A percentile compares a stretch with the other conserved stretches of the same genome.
These are phyloP conservation scores for Antarctomyces pellizariae DNA, from an alignment of 495 filamentous ascomycete genomes.

Conservation along the genomic window DNA sequence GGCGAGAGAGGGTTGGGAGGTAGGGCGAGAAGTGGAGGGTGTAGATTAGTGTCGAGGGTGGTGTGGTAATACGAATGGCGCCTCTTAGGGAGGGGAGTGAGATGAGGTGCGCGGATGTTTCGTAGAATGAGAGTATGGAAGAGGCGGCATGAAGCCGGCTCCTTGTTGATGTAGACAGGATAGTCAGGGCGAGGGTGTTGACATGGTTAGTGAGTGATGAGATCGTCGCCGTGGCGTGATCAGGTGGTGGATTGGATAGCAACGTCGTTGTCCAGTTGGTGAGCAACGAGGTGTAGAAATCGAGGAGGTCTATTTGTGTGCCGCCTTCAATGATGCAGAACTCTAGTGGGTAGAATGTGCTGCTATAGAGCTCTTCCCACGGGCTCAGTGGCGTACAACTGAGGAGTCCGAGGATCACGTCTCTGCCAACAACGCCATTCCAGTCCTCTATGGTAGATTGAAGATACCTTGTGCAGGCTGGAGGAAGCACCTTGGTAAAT, in stretches of 20 bases:
- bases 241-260: constrained; percentile 11
- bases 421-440: constrained; percentile 36
- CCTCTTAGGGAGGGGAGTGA: constrained; percentile 24
- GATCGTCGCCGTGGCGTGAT: constrained; percentile 15
- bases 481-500: constrained; percentile 45
- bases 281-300: constrained; percentile 49
- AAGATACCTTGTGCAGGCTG: constrained; percentile 38
- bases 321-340: constrained; percentile 25
- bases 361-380: constrained; percentile 29
- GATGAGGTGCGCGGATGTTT: constrained; percentile 28
- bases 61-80: constrained; percentile 37
- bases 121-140: constrained; percentile 47
- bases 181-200: constrained; percentile 35
- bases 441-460: constrained; percentile 35
- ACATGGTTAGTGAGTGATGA: constrained; percentile 29
- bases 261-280: constrained; percentile 36
- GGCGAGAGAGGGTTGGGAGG: constrained; percentile 38
- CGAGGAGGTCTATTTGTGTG: constrained; percentile 30
- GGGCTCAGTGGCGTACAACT: constrained; percentile 34
- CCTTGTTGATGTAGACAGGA: constrained; percentile 32
- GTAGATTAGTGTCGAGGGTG: constrained; percentile 45
- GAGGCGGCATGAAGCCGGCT: constrained; percentile 20
- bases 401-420: constrained; percentile 40
- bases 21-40: constrained; percentile 39
- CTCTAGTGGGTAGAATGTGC: constrained; percentile 34